Evolutionary conservation across 768 basidiomycete species (phyloP), one percentile per base, ranked within the genome.

Genomic region (Suillus plorans): DNA sequence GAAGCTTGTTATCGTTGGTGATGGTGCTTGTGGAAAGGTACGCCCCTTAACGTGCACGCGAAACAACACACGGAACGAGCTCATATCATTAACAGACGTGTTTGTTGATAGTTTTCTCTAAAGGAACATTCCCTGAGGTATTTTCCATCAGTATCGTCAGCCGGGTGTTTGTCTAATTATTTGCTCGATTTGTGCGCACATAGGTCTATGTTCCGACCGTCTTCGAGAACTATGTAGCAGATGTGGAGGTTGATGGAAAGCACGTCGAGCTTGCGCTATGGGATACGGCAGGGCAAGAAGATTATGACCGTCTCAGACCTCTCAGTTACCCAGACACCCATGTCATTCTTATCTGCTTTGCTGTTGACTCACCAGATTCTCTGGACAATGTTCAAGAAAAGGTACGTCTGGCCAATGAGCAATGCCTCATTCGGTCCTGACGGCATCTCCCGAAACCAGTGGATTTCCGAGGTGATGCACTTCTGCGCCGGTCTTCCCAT

Each of bases 241-340:
- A 99, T 78, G 95, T 99, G 59, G 95, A 98, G 78, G 96, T 99
- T 67, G 97, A 99, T 74, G 94, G 94, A 70, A 99, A 97, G 82
- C 94, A 96, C 76, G 96, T 99, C 71, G 97, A 99, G 80, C 85
- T 99, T 72, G 97, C 97, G 36, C 82, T 99, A 72, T 99, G 97
- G 97, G 97, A 99, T 96, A 99, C 97, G 61, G 97, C 97, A 41
- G 97, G 97, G 62, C 97, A 99, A 79, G 97, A 98, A 80, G 97
- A 99, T 78, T 99, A 99, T 79, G 97, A 99, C 80, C 93, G 97
- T 72, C 93, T 99, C 70, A 88, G 97, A 63, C 97, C 97, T 66
- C 87, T 99, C 75, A 94, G 91, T 72, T 99, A 99, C 81, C 97
- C 97, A 63, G 97, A 99, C 81, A 96, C 95, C n/a, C 96, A 99